These are phyloP conservation scores for Clohesyomyces aquaticus DNA, from an alignment of 495 filamentous ascomycete species.

Conservation along the genomic window DNA sequence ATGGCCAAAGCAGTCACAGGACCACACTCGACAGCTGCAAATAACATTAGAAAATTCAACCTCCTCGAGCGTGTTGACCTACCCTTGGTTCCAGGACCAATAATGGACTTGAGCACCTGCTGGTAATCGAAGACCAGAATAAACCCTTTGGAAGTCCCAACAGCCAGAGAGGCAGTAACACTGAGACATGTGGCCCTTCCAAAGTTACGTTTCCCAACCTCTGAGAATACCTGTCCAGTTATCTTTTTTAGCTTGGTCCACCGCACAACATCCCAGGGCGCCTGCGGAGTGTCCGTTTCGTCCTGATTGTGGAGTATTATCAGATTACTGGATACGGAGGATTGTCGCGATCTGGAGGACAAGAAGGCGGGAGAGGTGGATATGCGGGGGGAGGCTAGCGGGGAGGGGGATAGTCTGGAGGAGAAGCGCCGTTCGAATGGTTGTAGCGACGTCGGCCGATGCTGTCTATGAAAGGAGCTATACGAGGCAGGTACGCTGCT, in stretches of 20 bases:
- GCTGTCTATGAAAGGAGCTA: constrained; percentile 51
- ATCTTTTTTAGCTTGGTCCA: constrained; percentile 95
- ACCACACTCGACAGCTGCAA: constrained; percentile 82
- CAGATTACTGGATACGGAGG: constrained; percentile 63
- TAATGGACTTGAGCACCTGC: constrained; percentile 88
- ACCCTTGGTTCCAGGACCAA: constrained; percentile 95
- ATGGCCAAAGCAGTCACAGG: constrained; percentile 84
- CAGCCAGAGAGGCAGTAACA: constrained; percentile 85
- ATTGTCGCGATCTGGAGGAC: constrained; percentile 72
- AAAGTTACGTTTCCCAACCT: constrained; percentile 89
- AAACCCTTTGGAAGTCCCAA: constrained; percentile 93
- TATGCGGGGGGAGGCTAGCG: constrained; percentile 63
- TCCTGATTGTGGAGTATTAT: constrained; percentile 53
- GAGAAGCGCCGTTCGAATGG: constrained; percentile 95
- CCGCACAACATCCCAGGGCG: constrained; percentile 93
- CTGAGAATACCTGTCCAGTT: constrained; percentile 88
- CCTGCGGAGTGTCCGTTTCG: constrained; percentile 65
- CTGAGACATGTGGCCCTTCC: constrained; percentile 87
- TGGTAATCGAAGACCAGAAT: constrained; percentile 96
- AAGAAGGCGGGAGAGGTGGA: constrained; percentile 85
- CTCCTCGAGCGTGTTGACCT: constrained; percentile 33
- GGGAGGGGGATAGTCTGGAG: constrained; percentile 72
- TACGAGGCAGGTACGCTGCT: constrained; percentile 62
- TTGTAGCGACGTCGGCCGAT: constrained; percentile 78
- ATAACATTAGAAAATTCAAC: neutral